Base-by-base conservation (phyloP, 768 basidiomycete species). In the Ephemerocybe angulata region DNA sequence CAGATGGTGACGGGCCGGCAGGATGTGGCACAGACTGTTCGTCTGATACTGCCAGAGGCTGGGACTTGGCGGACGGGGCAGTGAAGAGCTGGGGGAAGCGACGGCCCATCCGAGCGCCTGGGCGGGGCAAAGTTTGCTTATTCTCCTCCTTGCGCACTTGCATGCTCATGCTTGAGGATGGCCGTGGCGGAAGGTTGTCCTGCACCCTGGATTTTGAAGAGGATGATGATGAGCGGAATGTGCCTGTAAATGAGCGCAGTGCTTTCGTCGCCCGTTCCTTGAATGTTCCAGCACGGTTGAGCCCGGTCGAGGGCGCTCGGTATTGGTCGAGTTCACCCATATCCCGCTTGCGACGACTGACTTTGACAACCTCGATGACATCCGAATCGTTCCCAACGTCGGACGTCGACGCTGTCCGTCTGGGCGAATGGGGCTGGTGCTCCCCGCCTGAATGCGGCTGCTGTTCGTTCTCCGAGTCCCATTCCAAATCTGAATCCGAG, bases 321-420 rank as follows among this genome's bases (percentile, higher is more conserved):
- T 57, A 37, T 11, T 43, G 42, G 33, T 48, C 33, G n/a, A 44
- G 31, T 50, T 66, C 67, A 47, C 67, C 65, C 38, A 41, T 41
- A 50, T 19, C 59, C 60, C 38, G 58, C 52, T 46, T 62, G 41
- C 65, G 59, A 33, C 82, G 77, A 58, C 76, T 72, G 54, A 86
- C 76, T 62, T 82, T 84, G 35, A 86, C 72, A 28, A 86, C 78
- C 63, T 86, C 84, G 13, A 84, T 69, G 31, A 85, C 76, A 60
- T 84, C 83, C 19, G 79, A 82, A 56, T 80, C 80, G 55, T 76
- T 67, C 15, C 70, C 75, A 37, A 63, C 50, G 35, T 68, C 64
- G 37, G 17, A 42, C 6, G 24, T 19, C n/a, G 37, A 30, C 48
- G 28, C 29, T 37, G 50, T 41, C 25, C 46, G 49, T 28, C 56